Base-by-base conservation (phyloP, 1,284 basidiomycete genomes). In the Trichosporon ovoides region DNA sequence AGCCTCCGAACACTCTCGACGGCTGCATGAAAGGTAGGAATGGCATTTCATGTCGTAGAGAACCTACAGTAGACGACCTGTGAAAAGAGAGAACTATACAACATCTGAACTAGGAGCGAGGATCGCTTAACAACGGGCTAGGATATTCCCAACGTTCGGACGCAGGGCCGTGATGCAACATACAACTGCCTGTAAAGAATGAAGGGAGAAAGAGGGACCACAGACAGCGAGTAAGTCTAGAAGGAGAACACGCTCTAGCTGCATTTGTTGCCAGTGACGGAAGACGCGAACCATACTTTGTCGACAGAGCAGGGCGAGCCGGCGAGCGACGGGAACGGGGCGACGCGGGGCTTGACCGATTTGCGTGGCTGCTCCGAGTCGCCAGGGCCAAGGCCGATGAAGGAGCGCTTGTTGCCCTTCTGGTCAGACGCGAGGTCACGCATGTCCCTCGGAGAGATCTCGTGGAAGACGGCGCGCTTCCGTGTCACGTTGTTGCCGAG, bases 401-500 rank as follows among this genome's bases (percentile, higher is more conserved):
- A 48, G 3, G 43, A 22, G 43, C 43, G 43, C 43, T 48, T 48
- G 43, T 48, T 48, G 16, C 24, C n/a, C 43, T 13, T 48, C 24
- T 13, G 22, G 24, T 48, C 43, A 14, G 43, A 31, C 14, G 43
- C 43, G 16, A 48, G 24, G 43, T 48, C 43, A 22, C 43, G 43
- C 43, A 48, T 48, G 24, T 48, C 43, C 18, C 43, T 12, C 13
- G 43, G 43, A 14, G 43, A 48, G 43, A 48, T 48, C 24, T 48
- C 43, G n/a, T 48, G 43, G 16, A 48, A 48, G 43, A 28, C 43
- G 24, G n/a, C 43, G 14, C 43, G 43, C 24, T 48, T 48, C 14
- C 43, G 22, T 22, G 43, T 48, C 43, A 48, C 43, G 24, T 48
- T 48, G 43, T 48, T 48, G 18, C 43, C 43, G 43, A 48, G 43